phyloP scores from a whole-genome alignment of 768 basidiomycete species.

The Rhizopogon vesiculosus region DNA sequence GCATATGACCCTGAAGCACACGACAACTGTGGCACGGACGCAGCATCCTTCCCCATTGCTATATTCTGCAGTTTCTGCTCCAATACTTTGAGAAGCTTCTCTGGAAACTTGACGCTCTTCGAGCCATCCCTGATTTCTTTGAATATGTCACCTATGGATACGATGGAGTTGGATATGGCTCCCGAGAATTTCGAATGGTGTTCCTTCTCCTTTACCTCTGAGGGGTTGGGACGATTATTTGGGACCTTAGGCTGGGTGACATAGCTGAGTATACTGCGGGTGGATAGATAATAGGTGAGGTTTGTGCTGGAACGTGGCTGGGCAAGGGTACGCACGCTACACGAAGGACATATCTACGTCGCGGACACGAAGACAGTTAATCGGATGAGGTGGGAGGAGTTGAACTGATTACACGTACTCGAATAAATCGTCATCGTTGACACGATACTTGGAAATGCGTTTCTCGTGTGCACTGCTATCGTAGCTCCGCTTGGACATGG shows the following conservation, averaged over 20 bases:
- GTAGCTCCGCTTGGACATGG: conserved; percentile 66
- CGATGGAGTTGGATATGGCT: conserved; percentile 52
- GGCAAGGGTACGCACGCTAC: conserved; percentile 60
- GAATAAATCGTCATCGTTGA: conserved; percentile 84
- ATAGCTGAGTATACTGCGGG: conserved; percentile 63
- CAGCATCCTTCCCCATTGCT: conserved; percentile 87
- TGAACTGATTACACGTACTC: conserved; percentile 46
- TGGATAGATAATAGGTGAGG: conserved; percentile 3
- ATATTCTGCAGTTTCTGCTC: conserved; percentile 89
- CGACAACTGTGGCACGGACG: conserved; percentile 46
- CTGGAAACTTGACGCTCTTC: conserved; percentile 89
- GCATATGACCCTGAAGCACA: conserved; percentile 4
- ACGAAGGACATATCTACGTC: conserved; percentile 68
- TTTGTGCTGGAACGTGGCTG: conserved; percentile 1
- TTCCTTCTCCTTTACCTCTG: conserved; percentile 53
- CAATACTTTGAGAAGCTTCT: conserved; percentile 87
- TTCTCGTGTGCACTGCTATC: conserved; percentile 66
- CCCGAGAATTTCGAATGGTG: conserved; percentile 61
- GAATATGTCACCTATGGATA: conserved; percentile 73
- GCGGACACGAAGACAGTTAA: conserved; percentile 9
- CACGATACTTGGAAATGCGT: conserved; percentile 69
- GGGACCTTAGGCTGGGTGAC: conserved; percentile 57
- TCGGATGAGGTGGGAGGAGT: neutral
- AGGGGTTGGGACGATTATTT: conserved; percentile 22
- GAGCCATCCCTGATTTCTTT: conserved; percentile 73